Evolutionary conservation across 2,329 filamentous ascomycete species (phyloP), one percentile per base, ranked within the genome.

Genomic region (Aspergillus flavus): DNA sequence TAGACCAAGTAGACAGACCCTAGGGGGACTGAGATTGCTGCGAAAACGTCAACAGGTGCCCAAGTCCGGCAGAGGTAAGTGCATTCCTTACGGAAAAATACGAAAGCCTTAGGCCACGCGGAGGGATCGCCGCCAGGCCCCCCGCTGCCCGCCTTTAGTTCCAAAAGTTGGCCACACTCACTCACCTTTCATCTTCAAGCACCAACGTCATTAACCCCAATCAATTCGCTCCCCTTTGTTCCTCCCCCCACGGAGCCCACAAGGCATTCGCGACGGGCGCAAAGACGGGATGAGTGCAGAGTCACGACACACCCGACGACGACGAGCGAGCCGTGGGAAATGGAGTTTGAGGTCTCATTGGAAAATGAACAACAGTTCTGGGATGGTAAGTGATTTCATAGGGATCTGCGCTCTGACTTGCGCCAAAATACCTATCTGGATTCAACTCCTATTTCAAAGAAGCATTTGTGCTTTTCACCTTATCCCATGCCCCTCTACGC

Each of bases 301-400:
- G 71, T 68, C 68, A 67, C 69, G 63, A 67, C 70, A 69, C 59
- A 63, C 69, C 67, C 71, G 65, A 71, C 72, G 68, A 72, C 71
- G 72, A 72, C 76, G 75, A 78, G 70, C 74, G 72, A 76, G 74
- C 72, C 74, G 72, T 71, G 76, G 80, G 80, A 78, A 78, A 89
- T 89, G 87, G 81, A 91, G 81, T 86, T 87, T 80, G 90, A 93
- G 79, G 85, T 86, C 74, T 85, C 85, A 72, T 86, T 92, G 78
- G 90, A 94, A 79, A 89, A 88, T 78, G 92, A 93, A 81, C 87
- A 93, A 78, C 89, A 94, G 80, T 93, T 97, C 82, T 97, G 93
- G 94, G 85, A 89, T 80, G 91, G 94, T 96, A 78, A 77, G 85
- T 75, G 21, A 21, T 36, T 55, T 39, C 52, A 55, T 55, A 19